phyloP scores from a whole-genome alignment of 2,329 filamentous ascomycete species.

The Fusarium nodosum region DNA sequence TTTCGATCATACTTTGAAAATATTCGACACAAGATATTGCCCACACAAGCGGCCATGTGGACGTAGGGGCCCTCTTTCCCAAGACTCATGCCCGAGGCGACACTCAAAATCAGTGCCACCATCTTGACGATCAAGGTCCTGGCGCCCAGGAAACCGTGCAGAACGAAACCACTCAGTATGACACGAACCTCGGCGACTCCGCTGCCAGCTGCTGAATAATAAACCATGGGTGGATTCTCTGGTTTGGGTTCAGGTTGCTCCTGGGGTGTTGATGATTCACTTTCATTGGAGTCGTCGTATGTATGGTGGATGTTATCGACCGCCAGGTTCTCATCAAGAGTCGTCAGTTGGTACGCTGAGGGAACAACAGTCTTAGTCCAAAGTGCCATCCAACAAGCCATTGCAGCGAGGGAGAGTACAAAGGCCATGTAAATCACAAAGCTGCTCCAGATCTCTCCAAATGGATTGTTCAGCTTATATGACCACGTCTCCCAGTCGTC shows the following conservation, averaged over 20 bases:
- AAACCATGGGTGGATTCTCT: constrained; percentile 79
- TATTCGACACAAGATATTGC: constrained; percentile 94
- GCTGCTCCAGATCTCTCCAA: constrained; percentile 74
- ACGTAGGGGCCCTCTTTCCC: constrained; percentile 97
- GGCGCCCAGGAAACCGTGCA: constrained; percentile 93
- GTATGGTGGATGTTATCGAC: constrained; percentile 66
- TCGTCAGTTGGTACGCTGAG: constrained; percentile 86
- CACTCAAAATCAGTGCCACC: constrained; percentile 84
- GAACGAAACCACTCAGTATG: constrained; percentile 96
- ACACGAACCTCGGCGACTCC: constrained; percentile 98
- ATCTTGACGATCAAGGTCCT: constrained; percentile 91
- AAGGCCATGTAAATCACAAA: constrained; percentile 81
- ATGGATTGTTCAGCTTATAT: constrained; percentile 61
- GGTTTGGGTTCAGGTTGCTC: constrained; percentile 54
- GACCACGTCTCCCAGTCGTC: constrained; percentile 71
- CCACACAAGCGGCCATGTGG: constrained; percentile 95
- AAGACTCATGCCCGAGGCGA: constrained; percentile 91
- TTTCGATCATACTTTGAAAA: constrained; percentile 95
- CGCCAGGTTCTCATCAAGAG: constrained; percentile 91
- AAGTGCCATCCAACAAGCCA: constrained; percentile 84
- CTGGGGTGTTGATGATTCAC: constrained; percentile 61
- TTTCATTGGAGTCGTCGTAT: constrained; percentile 58
- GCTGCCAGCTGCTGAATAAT: constrained; percentile 95
- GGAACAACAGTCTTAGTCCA: constrained; percentile 95
- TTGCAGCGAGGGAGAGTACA: constrained; percentile 76